Base-by-base conservation (phyloP, 1,284 basidiomycete species). In the Austropuccinia psidii region DNA sequence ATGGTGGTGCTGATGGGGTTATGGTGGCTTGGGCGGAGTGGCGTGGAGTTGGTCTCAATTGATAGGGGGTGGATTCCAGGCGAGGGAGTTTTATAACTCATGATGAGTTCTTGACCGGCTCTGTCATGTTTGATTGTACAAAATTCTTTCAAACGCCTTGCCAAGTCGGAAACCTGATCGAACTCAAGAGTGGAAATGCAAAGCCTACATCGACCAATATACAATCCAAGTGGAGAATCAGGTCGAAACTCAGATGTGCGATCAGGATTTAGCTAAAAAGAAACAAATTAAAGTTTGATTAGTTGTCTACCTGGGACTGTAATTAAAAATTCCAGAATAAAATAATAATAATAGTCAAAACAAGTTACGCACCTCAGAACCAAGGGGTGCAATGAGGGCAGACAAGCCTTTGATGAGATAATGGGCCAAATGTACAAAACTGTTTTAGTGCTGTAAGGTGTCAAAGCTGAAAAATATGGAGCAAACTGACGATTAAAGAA, bases 171-270 rank as follows among this genome's bases (percentile, higher is more conserved):
- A 17, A 65, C 13, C 33, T 73, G 41, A 73, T 73, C 72, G 33
- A 73, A 73, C 17, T 73, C 61, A 13, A 73, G 33, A 17, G 31
- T 65, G 21, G 54, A 55, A 13, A 73, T 47, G 41, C 35, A 55
- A 33, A 73, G 50, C 13, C 37, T 65, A 27, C 49, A 64, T 55
- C 61, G 15, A 33, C 72, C 61, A 24, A 66, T 52, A 54, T 65
- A 73, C 19, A 73, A 17, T 33, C 72, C 72, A 4, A 73, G 19
- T 11, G 72, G 72, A 15, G 72, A 73, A 21, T 73, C 72, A n/a
- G 52, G 35, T 52, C 65, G 72, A 27, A 73, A 67, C 9, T 54
- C 33, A 24, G 35, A 21, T 8, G 61, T n/a, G 13, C 61, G 39
- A 33, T 65, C 61, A 29, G 43, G 43, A 31, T 65, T 49, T n/a